A percentile compares a stretch with the other conserved stretches of the same genome.
phyloP scores from a whole-genome alignment of 345 rosid genomes.

The Brassica napus region DNA sequence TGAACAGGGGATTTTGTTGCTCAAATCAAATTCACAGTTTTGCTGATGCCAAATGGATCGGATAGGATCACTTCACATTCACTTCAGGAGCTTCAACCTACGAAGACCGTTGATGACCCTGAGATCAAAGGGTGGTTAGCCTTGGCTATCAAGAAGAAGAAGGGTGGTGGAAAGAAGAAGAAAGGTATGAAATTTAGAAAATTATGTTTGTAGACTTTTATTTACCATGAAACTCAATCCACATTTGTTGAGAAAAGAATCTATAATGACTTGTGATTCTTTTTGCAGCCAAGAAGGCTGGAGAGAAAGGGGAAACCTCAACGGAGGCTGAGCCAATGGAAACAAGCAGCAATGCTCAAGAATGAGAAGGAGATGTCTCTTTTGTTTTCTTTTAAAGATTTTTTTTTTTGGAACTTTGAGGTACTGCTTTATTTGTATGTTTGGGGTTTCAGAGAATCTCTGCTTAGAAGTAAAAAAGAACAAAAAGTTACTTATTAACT shows the following conservation, averaged over 20 bases:
- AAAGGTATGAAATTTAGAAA: conserved; percentile 51
- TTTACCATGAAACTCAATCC: not conserved
- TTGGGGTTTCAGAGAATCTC: not conserved
- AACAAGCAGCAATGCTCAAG: conserved; percentile 46
- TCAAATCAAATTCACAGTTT: conserved; percentile 86
- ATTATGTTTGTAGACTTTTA: not conserved
- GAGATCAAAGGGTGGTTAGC: conserved; percentile 97
- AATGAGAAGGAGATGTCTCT: not conserved
- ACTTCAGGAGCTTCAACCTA: conserved; percentile 78
- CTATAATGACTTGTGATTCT: not conserved
- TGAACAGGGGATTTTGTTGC: conserved; percentile 78
- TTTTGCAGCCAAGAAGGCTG: conserved; percentile 74
- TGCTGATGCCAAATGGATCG: conserved; percentile 99
- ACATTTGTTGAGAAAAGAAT: not conserved
- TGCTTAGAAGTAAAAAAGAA: not conserved
- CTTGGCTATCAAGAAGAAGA: conserved; percentile 85
- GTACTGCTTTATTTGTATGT: not conserved
- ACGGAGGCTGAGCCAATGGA: conserved; percentile 70
- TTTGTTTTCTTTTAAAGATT: not conserved
- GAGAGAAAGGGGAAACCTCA: conserved; percentile 62
- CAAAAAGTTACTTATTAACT: not conserved
- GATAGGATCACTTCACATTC: conserved; percentile 83
- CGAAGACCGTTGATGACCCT: conserved; percentile 79
- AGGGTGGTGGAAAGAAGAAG: conserved; percentile 98
- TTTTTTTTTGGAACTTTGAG: not conserved